Conservation (phyloP, 1,284 basidiomycete species). For the Leccinum subrobustum region DNA sequence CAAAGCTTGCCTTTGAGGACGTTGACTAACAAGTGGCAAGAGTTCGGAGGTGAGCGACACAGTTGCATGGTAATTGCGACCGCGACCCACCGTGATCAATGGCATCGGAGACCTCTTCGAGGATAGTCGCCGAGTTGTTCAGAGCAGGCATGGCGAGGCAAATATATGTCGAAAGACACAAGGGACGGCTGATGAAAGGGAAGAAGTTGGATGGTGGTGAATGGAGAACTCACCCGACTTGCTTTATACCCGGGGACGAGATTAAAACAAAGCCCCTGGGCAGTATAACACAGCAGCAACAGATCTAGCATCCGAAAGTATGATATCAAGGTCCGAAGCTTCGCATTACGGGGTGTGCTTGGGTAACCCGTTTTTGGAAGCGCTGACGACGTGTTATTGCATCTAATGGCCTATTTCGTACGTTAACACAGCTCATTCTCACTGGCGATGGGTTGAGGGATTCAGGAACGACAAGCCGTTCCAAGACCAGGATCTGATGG, state of each 20-base stretch:
- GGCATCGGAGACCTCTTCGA: constrained; percentile 72
- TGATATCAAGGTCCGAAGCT: constrained; percentile 22
- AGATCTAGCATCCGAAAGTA: constrained; percentile 17
- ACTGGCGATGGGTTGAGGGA: constrained; percentile 3
- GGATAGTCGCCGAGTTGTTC: constrained; percentile 34
- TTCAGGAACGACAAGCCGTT: constrained; percentile 1
- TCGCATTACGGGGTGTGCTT: constrained; percentile 19
- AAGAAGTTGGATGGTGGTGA: background rate
- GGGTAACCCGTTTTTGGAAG: constrained; percentile 20
- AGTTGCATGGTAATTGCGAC: background rate
- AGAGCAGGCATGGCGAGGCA: constrained; percentile 26
- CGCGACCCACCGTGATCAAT: constrained; percentile 65
- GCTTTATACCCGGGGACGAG: constrained; percentile 23
- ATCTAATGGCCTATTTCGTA: constrained; percentile 9
- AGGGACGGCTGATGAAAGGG: background rate
- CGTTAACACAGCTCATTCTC: constrained; percentile 11
- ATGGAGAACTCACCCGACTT: background rate
- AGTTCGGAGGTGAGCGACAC: background rate
- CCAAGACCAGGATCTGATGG: constrained; percentile 21
- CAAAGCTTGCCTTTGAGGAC: constrained; percentile 59
- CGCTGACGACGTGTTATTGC: constrained; percentile 12
- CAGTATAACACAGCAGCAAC: constrained; percentile 3
- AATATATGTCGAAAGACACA: background rate
- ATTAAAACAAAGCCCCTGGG: constrained; percentile 5
- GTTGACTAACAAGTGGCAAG: constrained; percentile 49